Evolutionary conservation across 371 early-diverging fungal species (phyloP), one percentile per base, ranked within the genome.

Genomic region (Coemansia sp.): DNA sequence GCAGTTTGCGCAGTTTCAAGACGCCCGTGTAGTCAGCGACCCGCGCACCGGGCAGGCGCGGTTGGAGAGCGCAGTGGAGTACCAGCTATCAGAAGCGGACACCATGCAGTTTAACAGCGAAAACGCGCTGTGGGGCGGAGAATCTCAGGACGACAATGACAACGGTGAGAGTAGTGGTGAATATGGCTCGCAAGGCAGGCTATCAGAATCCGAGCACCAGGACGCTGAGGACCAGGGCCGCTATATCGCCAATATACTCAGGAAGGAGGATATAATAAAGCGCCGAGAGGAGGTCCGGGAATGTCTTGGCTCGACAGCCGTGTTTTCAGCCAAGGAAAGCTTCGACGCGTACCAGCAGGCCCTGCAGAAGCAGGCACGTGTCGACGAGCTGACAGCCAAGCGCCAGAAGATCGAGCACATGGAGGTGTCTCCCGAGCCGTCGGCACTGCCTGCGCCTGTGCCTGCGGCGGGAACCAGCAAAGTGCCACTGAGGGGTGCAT

Each of bases 171-270:
- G n/a, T 42, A 24, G 24, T 24, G 24, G 24, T 24, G 24, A 24
- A 24, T 24, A 24, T 24, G 43, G n/a, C 4, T n/a, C n/a, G 44
- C 16, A 24, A 24, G 24, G 8, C 44, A 3, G 9, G 37, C 31
- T 16, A n/a, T 14, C 37, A 34, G 32, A 36, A 6, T 31, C 32
- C 16, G 55, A 67, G n/a, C 11, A n/a, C 9, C 3, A 34, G 40
- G 58, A 70, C 11, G 67, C 70, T 2, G 62, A 52, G 48, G 10
- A 57, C 10, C 61, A 67, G 24, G 70, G 70, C 5, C n/a, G 10
- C 2, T 40, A 33, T 34, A 38, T 61, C 4, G 70, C 70, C 1
- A 57, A 57, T 5, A 47, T 54, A 1, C 16, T 61, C 2, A 52
- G 38, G 31, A 6, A 16, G 2, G 18, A 34, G 1, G 18, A 33